Percentiles rank a stretch among this genome's conserved stretches.
phyloP scores from a whole-genome alignment of 2,329 filamentous ascomycete genomes.

The Colletotrichum camelliae region DNA sequence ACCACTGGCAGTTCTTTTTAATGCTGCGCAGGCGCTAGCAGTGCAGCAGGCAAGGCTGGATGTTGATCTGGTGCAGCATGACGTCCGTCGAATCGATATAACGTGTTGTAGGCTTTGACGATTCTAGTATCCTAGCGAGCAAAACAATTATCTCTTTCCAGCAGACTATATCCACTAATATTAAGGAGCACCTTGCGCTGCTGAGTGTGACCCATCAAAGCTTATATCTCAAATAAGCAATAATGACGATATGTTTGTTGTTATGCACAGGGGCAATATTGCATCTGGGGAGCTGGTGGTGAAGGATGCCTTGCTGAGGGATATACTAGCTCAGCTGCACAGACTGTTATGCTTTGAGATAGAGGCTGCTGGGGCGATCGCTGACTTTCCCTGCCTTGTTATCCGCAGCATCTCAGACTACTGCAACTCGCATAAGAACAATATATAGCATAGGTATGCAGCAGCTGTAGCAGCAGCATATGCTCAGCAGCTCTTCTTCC shows the following conservation, averaged over 20 bases:
- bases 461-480: no score
- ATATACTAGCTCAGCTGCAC: constrained; percentile 8
- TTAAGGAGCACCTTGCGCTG: background rate
- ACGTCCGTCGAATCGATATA: background rate
- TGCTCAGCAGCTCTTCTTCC: background rate
- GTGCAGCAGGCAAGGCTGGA: background rate
- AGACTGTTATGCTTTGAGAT: constrained; percentile 16
- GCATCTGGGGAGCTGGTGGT: constrained; percentile 23
- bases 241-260: constrained; percentile 5
- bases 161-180: no score
- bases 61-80: no score
- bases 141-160: background rate
- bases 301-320: constrained; percentile 22
- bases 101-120: background rate
- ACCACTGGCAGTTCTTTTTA: background rate
- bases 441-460: no score
- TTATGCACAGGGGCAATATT: constrained; percentile 25
- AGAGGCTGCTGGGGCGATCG: no score
- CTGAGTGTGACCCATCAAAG: constrained; percentile 3
- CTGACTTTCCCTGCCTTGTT: no score
- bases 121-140: background rate
- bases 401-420: no score
- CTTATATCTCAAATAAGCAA: constrained; percentile 9
- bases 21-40: background rate
- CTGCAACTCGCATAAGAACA: no score